A percentile compares a stretch with the other conserved stretches of the same genome.
phyloP scores from a whole-genome alignment of 495 filamentous ascomycete genomes.

The Rhypophila decipiens region DNA sequence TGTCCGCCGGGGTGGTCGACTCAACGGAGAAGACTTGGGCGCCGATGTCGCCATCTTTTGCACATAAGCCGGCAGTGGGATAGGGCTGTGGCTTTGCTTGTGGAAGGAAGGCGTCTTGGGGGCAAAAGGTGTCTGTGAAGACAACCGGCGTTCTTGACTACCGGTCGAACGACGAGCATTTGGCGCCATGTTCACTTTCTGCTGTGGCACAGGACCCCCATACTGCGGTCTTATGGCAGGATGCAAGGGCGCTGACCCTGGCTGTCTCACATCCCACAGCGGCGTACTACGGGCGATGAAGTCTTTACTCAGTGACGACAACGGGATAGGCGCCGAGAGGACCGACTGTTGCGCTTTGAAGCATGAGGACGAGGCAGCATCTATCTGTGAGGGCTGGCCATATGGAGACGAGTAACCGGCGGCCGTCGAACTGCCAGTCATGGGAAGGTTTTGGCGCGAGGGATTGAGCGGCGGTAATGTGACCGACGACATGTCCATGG shows the following conservation, averaged over 20 bases:
- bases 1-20: conserved; percentile 7
- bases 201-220: conserved; percentile 22
- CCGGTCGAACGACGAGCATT: not conserved
- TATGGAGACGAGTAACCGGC: conserved; percentile 12
- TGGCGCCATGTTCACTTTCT: conserved; percentile 5
- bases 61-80: conserved; percentile 25
- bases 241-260: conserved; percentile 27
- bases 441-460: conserved; percentile 6
- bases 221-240: conserved; percentile 43
- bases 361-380: no score
- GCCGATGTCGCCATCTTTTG: conserved; percentile 11
- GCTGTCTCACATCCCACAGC: conserved; percentile 1
- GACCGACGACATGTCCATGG: conserved; percentile 13
- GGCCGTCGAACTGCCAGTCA: not conserved
- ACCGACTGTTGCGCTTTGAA: no score
- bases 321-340: no score
- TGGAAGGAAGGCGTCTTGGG: conserved; percentile 5
- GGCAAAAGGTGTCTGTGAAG: conserved; percentile 1
- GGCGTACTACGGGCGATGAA: no score
- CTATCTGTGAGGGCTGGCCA: no score
- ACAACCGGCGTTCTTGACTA: not conserved
- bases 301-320: no score
- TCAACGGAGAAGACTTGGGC: conserved; percentile 9
- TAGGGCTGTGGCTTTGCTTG: conserved; percentile 30
- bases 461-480: conserved; percentile 13